phyloP scores from a whole-genome alignment of 2,329 filamentous ascomycete species.

The Biscogniauxia marginata region DNA sequence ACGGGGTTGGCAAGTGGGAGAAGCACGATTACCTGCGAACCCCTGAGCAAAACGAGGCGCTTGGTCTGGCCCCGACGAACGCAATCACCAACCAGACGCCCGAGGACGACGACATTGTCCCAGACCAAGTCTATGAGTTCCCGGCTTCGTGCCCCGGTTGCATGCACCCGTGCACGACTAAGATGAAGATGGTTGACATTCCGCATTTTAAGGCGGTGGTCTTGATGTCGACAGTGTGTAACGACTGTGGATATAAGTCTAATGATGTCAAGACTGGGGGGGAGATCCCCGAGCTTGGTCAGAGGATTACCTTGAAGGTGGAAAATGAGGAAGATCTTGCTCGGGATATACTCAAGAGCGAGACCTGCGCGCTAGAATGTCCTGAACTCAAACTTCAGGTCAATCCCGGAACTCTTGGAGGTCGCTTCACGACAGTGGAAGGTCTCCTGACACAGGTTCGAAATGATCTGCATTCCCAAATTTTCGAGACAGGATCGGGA shows the following conservation, averaged over 20 bases:
- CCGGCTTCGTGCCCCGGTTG: conserved; percentile 91
- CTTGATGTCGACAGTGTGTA: conserved; percentile 91
- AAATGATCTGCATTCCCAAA: conserved; percentile 82
- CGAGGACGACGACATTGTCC: conserved; percentile 75
- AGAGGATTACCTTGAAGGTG: conserved; percentile 77
- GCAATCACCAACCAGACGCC: conserved; percentile 41
- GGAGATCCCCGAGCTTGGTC: conserved; percentile 81
- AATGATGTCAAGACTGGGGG: conserved; percentile 98
- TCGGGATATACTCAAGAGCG: conserved; percentile 93
- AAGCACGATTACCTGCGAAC: conserved; percentile 83
- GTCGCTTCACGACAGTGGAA: conserved; percentile 95
- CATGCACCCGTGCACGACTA: conserved; percentile 79
- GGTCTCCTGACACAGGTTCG: conserved; percentile 90
- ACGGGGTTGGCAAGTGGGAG: conserved; percentile 82
- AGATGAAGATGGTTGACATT: conserved; percentile 99
- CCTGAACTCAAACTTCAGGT: conserved; percentile 84
- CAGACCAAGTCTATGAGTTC: conserved; percentile 91
- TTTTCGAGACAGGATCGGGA: conserved; percentile 66
- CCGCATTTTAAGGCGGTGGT: conserved; percentile 98
- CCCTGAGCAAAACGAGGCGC: conserved; percentile 78
- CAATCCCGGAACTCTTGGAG: conserved; percentile 90
- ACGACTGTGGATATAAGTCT: conserved; percentile 87
- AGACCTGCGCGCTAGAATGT: conserved; percentile 84
- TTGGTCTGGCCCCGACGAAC: conserved; percentile 67
- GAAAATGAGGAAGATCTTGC: conserved; percentile 70